These are phyloP conservation scores for Ophiostoma triangulosporum DNA, from an alignment of 2,329 filamentous ascomycete genomes.

Conservation along the genomic window DNA sequence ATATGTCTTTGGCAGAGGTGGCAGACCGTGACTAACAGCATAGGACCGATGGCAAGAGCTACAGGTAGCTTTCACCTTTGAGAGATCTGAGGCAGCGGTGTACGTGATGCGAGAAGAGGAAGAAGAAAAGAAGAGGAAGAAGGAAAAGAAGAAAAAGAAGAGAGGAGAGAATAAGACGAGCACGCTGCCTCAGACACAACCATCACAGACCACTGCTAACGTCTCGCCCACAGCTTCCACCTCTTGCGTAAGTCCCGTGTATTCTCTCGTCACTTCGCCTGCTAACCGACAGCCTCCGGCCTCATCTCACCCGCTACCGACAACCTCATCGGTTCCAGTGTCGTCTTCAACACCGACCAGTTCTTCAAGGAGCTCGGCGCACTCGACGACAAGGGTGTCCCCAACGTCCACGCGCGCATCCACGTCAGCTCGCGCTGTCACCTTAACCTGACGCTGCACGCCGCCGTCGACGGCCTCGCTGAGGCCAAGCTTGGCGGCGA, in stretches of 20 bases:
- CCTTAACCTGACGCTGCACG: conserved; percentile 51
- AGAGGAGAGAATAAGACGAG: not conserved
- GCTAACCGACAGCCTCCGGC: conserved; percentile 44
- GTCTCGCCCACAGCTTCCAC: conserved; percentile 12
- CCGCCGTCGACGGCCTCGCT: conserved; percentile 45
- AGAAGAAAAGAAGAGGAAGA: not conserved
- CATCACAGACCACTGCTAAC: not conserved
- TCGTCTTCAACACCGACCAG: conserved; percentile 47
- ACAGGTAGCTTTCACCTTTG: conserved; percentile 10
- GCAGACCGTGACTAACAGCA: not conserved
- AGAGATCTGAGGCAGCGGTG: not conserved
- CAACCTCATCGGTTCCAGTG: conserved; percentile 61
- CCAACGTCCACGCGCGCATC: conserved; percentile 32
- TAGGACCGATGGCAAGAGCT: conserved; percentile 14
- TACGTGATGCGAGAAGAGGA: not conserved
- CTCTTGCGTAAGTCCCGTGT: conserved; percentile 22
- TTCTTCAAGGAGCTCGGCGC: conserved; percentile 30
- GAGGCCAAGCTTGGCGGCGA: conserved; percentile 23
- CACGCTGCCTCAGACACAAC: not conserved
- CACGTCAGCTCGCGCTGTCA: conserved; percentile 51
- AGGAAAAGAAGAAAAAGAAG: not conserved
- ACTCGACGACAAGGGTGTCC: conserved; percentile 27
- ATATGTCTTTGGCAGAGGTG: not conserved
- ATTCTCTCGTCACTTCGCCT: conserved; percentile 25
- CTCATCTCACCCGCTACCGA: conserved; percentile 56